A percentile compares a stretch with the other conserved stretches of the same genome.
These are phyloP conservation scores for Stygiomarasmius scandens DNA, from an alignment of 1,284 basidiomycete species.

Conservation along the genomic window DNA sequence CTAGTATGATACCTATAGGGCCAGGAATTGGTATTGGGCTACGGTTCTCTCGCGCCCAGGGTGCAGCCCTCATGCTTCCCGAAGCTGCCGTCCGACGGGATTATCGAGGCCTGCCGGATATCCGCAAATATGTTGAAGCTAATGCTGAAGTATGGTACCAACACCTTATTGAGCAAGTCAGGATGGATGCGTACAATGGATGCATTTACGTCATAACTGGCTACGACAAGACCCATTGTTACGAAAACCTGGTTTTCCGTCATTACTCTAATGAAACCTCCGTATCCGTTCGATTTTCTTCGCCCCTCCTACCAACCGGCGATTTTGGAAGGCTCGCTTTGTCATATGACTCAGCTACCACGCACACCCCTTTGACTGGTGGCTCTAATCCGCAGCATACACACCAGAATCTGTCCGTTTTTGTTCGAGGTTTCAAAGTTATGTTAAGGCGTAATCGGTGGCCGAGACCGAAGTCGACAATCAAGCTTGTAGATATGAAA, in stretches of 20 bases:
- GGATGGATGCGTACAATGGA: background rate
- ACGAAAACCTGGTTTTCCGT: background rate
- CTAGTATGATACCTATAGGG: background rate
- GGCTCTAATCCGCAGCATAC: background rate
- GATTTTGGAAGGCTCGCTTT: background rate
- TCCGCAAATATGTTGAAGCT: background rate
- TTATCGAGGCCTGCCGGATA: background rate
- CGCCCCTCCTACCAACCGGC: background rate
- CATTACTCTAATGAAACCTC: background rate
- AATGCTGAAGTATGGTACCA: conserved; percentile 4
- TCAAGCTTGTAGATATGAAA: background rate
- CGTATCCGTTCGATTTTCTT: background rate
- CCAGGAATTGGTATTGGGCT: background rate
- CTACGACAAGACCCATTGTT: background rate
- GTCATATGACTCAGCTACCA: background rate
- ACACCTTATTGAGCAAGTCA: background rate
- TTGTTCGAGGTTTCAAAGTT: conserved; percentile 1
- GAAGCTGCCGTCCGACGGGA: conserved; percentile 5
- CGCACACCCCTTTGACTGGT: background rate
- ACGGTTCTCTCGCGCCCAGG: background rate
- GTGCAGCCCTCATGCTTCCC: conserved; percentile 5
- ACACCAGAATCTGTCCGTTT: background rate
- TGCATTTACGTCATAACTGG: conserved; percentile 2
- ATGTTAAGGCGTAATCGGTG: background rate
- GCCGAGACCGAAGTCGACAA: background rate